Base-by-base conservation (phyloP, 192 early-diverging fungal genomes). In the Entophlyctis luteolus region DNA sequence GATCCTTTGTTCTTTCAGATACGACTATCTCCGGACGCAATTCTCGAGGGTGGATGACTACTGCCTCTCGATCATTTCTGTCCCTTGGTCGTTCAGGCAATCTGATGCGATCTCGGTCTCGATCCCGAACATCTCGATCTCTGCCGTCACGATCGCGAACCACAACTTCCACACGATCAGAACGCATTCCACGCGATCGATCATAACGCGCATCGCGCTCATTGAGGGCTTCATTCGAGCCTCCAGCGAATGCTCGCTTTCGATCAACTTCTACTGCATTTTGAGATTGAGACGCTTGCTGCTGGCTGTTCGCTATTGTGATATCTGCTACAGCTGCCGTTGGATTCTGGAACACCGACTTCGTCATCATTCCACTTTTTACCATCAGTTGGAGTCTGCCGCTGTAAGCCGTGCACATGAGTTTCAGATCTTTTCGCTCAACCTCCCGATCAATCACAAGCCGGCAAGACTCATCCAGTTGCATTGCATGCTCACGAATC, bases 401-500 rank as follows among this genome's bases (percentile, higher is more conserved):
- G 16, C 63, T 39, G 56, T 87, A 90, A 1, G 81, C 76, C 20
- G 73, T 70, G 0, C 90, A 89, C 27, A 93, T 48, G 3, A 86
- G 72, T 55, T 91, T 91, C 33, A 93, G 70, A 71, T 93, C 90
- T 29, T 80, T 83, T 12, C 89, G 68, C 4, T 60, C 58, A 8
- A 67, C 74, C 68, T 91, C 91, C 16, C 67, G 75, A 1, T 68
- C 50, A n/a, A 74, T 79, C 10, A 92, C 75, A 0, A 67, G 67
- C 34, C 83, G 46, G 23, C 85, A 66, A 1, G 58, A 60, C 3
- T 59, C 31, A 8, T 79, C 72, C 1, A 93, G 62, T 3, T 50
- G 55, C 28, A 77, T 60, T n/a, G 88, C 89, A n/a, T 88, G 65
- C 38, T 77, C 63, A 2, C 69, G 59, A 18, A 86, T 79, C 1